Evolutionary conservation across 2,329 filamentous ascomycete genomes (phyloP).

Genomic region (Trichophyton simii): DNA sequence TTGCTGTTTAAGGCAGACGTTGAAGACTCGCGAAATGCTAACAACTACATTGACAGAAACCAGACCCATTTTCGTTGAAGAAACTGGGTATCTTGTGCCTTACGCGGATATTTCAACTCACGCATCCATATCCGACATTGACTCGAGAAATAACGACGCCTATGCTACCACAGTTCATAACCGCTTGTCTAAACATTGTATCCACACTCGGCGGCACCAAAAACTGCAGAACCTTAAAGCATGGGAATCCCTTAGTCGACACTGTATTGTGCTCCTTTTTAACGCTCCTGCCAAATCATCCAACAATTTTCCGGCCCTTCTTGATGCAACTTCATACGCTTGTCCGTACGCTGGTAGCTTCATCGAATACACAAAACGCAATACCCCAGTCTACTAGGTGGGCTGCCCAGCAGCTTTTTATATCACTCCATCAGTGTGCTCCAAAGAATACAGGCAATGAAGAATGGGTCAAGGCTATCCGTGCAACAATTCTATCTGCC

Average conservation of each 20-base stretch:
- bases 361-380: conserved; percentile 42
- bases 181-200: conserved; percentile 56
- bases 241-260: conserved; percentile 45
- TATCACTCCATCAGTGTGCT: conserved; percentile 65
- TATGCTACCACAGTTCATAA: conserved; percentile 61
- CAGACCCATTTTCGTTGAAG: conserved; percentile 62
- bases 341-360: conserved; percentile 49
- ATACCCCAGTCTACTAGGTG: conserved; percentile 43
- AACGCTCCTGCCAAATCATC: conserved; percentile 63
- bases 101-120: conserved; percentile 70
- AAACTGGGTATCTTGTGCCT: conserved; percentile 64
- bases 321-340: conserved; percentile 54
- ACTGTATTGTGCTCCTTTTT: conserved; percentile 59
- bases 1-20: background rate
- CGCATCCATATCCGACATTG: conserved; percentile 70
- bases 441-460: conserved; percentile 64
- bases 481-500: conserved; percentile 48
- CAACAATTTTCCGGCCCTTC: conserved; percentile 70
- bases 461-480: conserved; percentile 63
- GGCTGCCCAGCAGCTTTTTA: conserved; percentile 51
- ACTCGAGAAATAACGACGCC: conserved; percentile 80
- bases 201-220: conserved; percentile 34
- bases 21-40: background rate
- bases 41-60: conserved; percentile 45
- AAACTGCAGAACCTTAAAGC: conserved; percentile 24